Base-by-base conservation (phyloP, 345 rosid species). In the Eucalyptus regnans region DNA sequence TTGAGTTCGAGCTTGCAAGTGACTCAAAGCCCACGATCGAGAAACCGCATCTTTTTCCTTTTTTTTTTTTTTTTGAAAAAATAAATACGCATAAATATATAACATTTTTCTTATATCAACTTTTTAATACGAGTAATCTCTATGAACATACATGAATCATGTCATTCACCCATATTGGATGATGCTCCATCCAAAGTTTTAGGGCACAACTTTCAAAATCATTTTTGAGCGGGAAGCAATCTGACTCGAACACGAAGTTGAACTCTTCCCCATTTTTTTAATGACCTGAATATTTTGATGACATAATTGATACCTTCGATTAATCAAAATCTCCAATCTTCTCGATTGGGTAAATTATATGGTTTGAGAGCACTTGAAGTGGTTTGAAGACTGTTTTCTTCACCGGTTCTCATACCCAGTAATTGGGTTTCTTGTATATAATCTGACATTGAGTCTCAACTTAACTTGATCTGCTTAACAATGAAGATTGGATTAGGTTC, bases 161-260 rank as follows among this genome's bases (percentile, higher is more conserved):
- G 46, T 37, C 48, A 20, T 76, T 20, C 25, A 4, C 1, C 0
- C 4, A 1, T 9, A 37, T 3, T 0, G 3, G 46, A 37, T 20
- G 43, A 3, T 0, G 3, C 23, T 76, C 46, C 83, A 37, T 20
- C 8, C 25, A 76, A 37, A 52, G 25, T 52, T 52, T 52, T 52
- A 17, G 4, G 0, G 44, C 2, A 0, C 13, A 1, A 68, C 12
- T 68, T 68, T 33, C 44, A 9, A 68, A 27, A 62, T 29, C 8
- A 62, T 52, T 62, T 31, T 33, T 68, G 80, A 68, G 80, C 5
- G 7, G 44, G 4, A 33, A 23, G 20, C 7, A 22, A 17, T 7
- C 12, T 3, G 0, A 68, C 44, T 8, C 1, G 1, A 33, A 16
- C 25, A 33, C 5, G 2, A 17, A 15, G 12, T 68, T 14, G 4